Evolutionary conservation across 1,284 basidiomycete species (phyloP).

Genomic region (Cryptococcus sp.): DNA sequence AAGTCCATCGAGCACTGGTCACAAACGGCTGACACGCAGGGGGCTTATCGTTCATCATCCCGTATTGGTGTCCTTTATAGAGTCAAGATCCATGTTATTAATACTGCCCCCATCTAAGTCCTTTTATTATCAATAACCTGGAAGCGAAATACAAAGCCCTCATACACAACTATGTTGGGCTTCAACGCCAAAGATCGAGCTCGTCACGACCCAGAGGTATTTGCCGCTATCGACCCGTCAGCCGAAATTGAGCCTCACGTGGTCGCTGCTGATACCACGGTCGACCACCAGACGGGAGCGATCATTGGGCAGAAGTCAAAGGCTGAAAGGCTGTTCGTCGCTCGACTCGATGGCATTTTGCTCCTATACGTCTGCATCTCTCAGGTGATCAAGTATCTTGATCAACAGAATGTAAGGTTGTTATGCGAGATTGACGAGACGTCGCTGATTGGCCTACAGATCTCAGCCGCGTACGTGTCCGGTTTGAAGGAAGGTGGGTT

Average conservation of each 20-base stretch:
- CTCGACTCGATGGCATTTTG: slow-evolving; percentile 41
- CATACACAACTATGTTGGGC: slow-evolving; percentile 16
- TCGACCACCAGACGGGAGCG: slow-evolving; percentile 33
- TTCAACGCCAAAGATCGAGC: slow-evolving; percentile 10
- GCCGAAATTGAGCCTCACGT: slow-evolving; percentile 1
- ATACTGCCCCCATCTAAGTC: too few relatives aligned
- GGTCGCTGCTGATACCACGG: neutral
- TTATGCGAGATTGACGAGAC: neutral
- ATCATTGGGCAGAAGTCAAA: slow-evolving; percentile 32
- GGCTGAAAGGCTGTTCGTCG: slow-evolving; percentile 38
- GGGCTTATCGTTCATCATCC: too few relatives aligned
- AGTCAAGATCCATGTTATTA: too few relatives aligned
- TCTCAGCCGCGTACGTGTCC: slow-evolving; percentile 58
- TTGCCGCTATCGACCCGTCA: slow-evolving; percentile 22
- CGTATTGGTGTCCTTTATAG: too few relatives aligned
- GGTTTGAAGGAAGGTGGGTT: slow-evolving; percentile 76
- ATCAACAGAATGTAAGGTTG: slow-evolving; percentile 21
- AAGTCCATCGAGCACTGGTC: too few relatives aligned
- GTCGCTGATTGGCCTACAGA: slow-evolving; percentile 4
- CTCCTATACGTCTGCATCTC: slow-evolving; percentile 34
- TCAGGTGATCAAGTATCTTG: slow-evolving; percentile 33
- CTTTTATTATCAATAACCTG: too few relatives aligned
- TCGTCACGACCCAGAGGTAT: slow-evolving; percentile 1
- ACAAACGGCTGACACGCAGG: too few relatives aligned
- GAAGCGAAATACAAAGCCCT: too few relatives aligned